These are phyloP conservation scores for Emericellopsis cladophorae DNA, from an alignment of 2,329 filamentous ascomycete genomes.

Conservation along the genomic window DNA sequence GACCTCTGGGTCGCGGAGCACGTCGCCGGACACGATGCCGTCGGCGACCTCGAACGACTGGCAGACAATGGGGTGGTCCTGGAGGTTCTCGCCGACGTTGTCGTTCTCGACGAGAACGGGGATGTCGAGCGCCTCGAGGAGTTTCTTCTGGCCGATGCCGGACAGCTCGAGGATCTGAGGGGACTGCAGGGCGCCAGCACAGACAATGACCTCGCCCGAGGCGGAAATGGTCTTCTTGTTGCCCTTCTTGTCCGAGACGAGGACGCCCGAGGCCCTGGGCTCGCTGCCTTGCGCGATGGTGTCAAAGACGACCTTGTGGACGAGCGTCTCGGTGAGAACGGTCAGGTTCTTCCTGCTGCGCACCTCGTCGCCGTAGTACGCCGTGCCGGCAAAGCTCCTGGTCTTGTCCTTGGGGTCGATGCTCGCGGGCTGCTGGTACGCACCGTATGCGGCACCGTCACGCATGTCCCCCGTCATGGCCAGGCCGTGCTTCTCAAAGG, in stretches of 20 bases:
- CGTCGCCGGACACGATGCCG: conserved; percentile 23
- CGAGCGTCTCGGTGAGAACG: conserved; percentile 18
- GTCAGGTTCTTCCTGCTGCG: conserved; percentile 17
- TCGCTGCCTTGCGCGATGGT: conserved; percentile 2
- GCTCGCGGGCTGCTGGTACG: conserved; percentile 17
- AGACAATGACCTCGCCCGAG: conserved; percentile 28
- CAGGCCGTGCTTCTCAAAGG: conserved; percentile 19
- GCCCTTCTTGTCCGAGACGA: conserved; percentile 10
- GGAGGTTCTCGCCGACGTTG: conserved; percentile 51
- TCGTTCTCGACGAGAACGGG: conserved; percentile 39
- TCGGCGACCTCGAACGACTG: conserved; percentile 30
- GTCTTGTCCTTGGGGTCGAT: conserved; percentile 17
- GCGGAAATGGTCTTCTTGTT: conserved; percentile 12
- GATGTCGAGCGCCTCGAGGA: conserved; percentile 42
- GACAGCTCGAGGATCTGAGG: conserved; percentile 53
- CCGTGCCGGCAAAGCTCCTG: conserved; percentile 18
- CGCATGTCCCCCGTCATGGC: conserved; percentile 18
- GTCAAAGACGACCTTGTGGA: conserved; percentile 17
- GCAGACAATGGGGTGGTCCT: conserved; percentile 45
- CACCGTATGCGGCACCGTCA: conserved; percentile 14
- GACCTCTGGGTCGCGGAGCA: conserved; percentile 17
- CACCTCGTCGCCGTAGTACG: conserved; percentile 19
- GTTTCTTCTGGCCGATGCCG: conserved; percentile 44
- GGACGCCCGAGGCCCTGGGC: conserved; percentile 18
- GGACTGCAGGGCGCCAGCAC: conserved; percentile 45